These are phyloP conservation scores for Akanthomyces lecanii DNA, from an alignment of 2,329 filamentous ascomycete species.

Conservation along the genomic window DNA sequence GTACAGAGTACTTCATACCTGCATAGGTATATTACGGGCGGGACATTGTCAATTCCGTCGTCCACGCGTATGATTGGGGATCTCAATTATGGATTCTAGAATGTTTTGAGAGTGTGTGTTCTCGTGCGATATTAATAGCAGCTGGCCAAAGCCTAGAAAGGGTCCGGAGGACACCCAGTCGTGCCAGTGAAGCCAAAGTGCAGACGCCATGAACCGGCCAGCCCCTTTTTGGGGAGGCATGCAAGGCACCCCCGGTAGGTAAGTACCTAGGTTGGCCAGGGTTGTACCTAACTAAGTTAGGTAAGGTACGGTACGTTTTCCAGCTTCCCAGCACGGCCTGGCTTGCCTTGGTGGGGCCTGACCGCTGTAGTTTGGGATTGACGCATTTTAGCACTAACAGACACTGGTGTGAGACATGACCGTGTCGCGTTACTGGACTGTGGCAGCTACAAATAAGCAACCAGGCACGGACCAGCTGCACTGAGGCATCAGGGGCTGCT, in stretches of 20 bases:
- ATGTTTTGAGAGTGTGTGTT: no score
- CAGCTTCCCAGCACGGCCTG: neutral
- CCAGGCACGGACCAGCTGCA: constrained; percentile 16
- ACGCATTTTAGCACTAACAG: neutral
- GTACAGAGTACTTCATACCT: no score
- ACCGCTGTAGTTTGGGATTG: neutral
- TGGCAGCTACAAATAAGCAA: neutral
- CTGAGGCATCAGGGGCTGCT: constrained; percentile 13
- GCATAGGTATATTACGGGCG: no score
- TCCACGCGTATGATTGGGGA: no score
- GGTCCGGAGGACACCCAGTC: no score
- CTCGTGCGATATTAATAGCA: no score
- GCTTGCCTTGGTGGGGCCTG: neutral
- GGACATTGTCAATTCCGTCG: no score
- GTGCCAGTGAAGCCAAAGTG: no score
- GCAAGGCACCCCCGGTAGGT: no score
- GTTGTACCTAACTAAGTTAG: neutral
- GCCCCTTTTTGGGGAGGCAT: neutral
- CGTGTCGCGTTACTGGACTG: neutral
- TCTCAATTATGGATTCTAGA: no score
- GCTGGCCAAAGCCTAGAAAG: no score
- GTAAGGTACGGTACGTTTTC: neutral
- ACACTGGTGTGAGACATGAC: neutral
- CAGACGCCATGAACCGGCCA: neutral
- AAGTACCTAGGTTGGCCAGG: neutral